Percentiles rank a stretch among this genome's conserved stretches.
phyloP scores from a whole-genome alignment of 441 rosid genomes.

The Pelargonium citronellum region DNA sequence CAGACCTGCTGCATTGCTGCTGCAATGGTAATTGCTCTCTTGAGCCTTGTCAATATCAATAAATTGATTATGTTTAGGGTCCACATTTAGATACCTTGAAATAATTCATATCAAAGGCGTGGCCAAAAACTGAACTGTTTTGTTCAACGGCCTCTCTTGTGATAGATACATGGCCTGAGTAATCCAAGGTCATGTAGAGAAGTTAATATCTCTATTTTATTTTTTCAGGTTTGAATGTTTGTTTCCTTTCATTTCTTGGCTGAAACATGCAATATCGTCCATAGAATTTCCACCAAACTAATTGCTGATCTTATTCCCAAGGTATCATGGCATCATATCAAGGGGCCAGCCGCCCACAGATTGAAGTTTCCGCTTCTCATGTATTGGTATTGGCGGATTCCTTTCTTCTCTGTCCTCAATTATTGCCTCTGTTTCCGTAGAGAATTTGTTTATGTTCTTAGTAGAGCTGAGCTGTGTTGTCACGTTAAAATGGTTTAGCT shows the following conservation, averaged over 20 bases:
- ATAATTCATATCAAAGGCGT: constrained; percentile 1
- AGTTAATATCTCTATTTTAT: neutral
- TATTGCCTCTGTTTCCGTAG: too few relatives aligned
- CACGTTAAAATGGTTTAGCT: neutral
- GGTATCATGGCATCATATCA: neutral
- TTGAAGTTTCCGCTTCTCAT: constrained; percentile 25
- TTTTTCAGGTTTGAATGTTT: neutral
- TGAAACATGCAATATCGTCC: neutral
- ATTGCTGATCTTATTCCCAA: neutral
- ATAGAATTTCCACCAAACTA: neutral
- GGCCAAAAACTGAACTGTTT: neutral
- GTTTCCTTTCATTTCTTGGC: neutral
- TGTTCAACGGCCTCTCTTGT: neutral
- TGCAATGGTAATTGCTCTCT: neutral
- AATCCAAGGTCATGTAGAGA: neutral
- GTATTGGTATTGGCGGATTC: constrained; percentile 2
- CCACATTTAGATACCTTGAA: neutral
- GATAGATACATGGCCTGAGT: neutral
- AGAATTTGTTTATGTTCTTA: too few relatives aligned
- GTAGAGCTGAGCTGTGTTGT: neutral
- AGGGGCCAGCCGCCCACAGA: constrained; percentile 12
- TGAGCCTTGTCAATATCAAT: neutral
- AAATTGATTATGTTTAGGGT: neutral
- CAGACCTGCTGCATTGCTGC: neutral
- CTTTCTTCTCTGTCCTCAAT: neutral